Conservation (phyloP, 1,139 yeast species). For the Pichia sp. region DNA sequence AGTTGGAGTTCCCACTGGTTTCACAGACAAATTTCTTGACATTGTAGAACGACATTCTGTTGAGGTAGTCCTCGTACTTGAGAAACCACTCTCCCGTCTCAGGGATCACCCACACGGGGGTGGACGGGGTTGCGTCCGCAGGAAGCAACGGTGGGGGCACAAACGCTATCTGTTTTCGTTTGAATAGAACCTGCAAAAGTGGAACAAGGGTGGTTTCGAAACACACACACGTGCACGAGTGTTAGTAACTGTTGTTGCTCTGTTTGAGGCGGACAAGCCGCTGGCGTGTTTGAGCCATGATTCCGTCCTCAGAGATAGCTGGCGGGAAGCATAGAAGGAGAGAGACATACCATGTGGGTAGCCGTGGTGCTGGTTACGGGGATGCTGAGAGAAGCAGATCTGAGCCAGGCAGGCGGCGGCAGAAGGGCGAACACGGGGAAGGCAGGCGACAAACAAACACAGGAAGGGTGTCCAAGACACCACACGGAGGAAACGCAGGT, state of each 20-base stretch:
- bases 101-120: constrained; percentile 72
- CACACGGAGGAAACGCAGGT: not conserved
- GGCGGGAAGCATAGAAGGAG: not conserved
- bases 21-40: constrained; percentile 88
- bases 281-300: not conserved
- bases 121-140: constrained; percentile 40
- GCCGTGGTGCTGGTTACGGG: not conserved
- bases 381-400: not conserved
- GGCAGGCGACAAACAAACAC: not conserved
- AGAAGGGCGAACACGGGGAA: not conserved
- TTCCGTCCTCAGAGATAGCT: not conserved
- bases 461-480: not conserved
- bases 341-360: not conserved
- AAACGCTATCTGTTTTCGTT: constrained; percentile 63
- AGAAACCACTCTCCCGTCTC: constrained; percentile 86
- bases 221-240: no score
- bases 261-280: no score
- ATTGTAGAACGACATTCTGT: constrained; percentile 65
- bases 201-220: not conserved
- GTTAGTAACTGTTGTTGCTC: constrained; percentile 2
- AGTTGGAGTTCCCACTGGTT: constrained; percentile 88
- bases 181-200: constrained; percentile 55
- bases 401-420: not conserved
- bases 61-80: constrained; percentile 69
- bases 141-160: constrained; percentile 57